Conservation (phyloP, 73 alveolate species). For the Paramecium bursaria region DNA sequence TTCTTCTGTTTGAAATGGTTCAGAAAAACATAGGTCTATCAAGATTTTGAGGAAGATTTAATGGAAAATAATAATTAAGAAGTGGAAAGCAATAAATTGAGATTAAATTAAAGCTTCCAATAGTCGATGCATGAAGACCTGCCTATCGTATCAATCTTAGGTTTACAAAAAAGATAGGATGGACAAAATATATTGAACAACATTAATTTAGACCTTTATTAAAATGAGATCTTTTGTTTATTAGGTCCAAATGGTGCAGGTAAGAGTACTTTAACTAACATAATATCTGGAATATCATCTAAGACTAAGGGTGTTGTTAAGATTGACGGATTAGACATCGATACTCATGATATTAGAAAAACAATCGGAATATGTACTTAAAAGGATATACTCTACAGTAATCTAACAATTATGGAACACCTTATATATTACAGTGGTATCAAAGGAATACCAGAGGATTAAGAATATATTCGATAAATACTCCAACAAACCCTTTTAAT, state of each 20-base stretch:
- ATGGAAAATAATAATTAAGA: too few species aligned
- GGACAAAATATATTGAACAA: slow-evolving; percentile 16
- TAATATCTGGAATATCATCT: slow-evolving; percentile 63
- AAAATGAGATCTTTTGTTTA: slow-evolving; percentile 11
- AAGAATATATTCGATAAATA: too few species aligned
- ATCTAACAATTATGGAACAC: too few species aligned
- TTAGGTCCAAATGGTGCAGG: slow-evolving; percentile 70
- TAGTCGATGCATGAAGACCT: background rate
- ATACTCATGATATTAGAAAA: too few species aligned
- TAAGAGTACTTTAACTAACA: slow-evolving; percentile 60
- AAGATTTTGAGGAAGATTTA: background rate
- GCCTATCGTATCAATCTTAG: background rate
- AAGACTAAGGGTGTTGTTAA: too few species aligned
- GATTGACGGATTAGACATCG: too few species aligned
- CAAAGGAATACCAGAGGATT: too few species aligned
- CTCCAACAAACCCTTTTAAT: too few species aligned
- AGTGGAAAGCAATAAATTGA: background rate
- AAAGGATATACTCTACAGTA: too few species aligned
- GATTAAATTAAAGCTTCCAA: background rate
- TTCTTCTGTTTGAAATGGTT: background rate
- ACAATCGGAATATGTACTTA: too few species aligned
- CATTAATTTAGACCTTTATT: background rate
- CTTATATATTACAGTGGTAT: too few species aligned
- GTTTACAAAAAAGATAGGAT: background rate
- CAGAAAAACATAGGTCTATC: too few species aligned